Conservation (phyloP, 2,329 filamentous ascomycete species). For the Incumbomyces delicatus region DNA sequence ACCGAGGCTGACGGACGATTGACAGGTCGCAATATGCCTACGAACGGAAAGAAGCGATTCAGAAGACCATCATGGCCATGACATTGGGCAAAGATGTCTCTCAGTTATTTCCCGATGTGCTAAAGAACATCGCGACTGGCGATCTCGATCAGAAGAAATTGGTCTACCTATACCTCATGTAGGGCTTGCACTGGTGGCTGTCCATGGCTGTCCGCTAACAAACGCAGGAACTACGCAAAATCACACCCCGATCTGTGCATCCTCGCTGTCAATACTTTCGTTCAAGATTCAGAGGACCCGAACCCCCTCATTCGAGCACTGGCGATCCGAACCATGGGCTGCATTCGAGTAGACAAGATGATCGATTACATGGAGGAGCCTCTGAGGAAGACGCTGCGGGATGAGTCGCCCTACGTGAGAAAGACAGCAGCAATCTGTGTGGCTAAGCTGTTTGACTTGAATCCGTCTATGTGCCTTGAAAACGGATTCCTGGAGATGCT, state of each 20-base stretch:
- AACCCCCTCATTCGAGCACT: conserved; percentile 91
- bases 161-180: conserved; percentile 97
- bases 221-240: conserved; percentile 89
- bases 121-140: conserved; percentile 94
- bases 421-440: conserved; percentile 98
- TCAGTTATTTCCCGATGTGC: conserved; percentile 87
- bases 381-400: conserved; percentile 84
- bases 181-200: conserved; percentile 26
- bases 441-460: conserved; percentile 93
- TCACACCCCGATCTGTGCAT: conserved; percentile 98
- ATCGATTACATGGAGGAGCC: conserved; percentile 99
- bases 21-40: conserved; percentile 91
- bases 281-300: conserved; percentile 96
- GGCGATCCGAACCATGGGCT: conserved; percentile 96
- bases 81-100: conserved; percentile 98
- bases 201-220: conserved; percentile 6
- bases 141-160: conserved; percentile 99
- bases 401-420: conserved; percentile 95
- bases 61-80: conserved; percentile 99
- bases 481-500: conserved; percentile 91
- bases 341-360: conserved; percentile 98
- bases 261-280: conserved; percentile 96
- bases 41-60: conserved; percentile 95
- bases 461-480: conserved; percentile 83
- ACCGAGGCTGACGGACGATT: conserved; percentile 25